Evolutionary conservation across 192 early-diverging fungal genomes (phyloP), one percentile per base, ranked within the genome.

Genomic region (Obelidium mucronatum): DNA sequence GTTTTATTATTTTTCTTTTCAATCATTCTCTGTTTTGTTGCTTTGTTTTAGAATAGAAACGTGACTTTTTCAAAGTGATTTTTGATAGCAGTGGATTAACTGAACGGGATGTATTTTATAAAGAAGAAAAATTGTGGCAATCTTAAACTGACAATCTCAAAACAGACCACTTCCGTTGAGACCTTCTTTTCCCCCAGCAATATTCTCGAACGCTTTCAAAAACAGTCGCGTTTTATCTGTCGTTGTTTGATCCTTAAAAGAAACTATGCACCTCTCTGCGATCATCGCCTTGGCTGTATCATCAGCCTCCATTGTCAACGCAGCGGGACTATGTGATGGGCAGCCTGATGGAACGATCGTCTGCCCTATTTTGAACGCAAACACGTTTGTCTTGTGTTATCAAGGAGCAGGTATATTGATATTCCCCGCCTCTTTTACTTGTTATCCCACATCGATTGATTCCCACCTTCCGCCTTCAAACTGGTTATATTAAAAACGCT

Each of bases 311-410:
- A 22, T 22, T 22, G 11, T 13, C 48, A 22, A 8, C 8, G 11
- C 8, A 51, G 22, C 48, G 48, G 8, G 39, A 35, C 30, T 15
- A 4, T 65, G 63, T 37, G 37, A 11, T 4, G 37, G 37, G 4
- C 15, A 65, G 26, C 31, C 63, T 4, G 63, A 65, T 39, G 63
- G 63, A 65, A 11, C 13, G 13, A 11, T 65, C 13, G 37, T 40
- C 13, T 65, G 63, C 37, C 63, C 63, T 17, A 15, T 33, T 13
- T 11, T 65, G 4, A 65, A 65, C 26, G 37, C 33, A 31, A 65
- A 65, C 34, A 35, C 63, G 4, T 65, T 65, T 37, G 63, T 37
- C 37, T 13, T 65, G 30, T 65, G 63, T 37, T 17, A 5, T 15
- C 33, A 11, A 11, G 63, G 63, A 36, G 63, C 63, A 17, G 35